Conservation (phyloP, 2,329 filamentous ascomycete species). For the Mycosphaerella sp. region DNA sequence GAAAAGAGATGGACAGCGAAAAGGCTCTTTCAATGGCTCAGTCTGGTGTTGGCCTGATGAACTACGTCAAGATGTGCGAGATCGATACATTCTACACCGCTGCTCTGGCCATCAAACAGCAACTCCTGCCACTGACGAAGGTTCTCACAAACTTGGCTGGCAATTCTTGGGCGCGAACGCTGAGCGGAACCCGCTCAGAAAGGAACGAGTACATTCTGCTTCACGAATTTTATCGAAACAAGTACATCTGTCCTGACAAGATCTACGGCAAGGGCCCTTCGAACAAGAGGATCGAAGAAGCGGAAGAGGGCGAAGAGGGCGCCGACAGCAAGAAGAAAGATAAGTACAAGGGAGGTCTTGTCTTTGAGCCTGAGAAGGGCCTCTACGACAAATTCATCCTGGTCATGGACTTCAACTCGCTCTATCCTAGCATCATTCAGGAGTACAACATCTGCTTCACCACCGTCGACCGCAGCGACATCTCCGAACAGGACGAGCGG, state of each 20-base stretch:
- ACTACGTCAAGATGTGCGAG: conserved; percentile 90
- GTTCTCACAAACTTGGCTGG: conserved; percentile 93
- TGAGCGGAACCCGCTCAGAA: conserved; percentile 92
- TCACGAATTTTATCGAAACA: conserved; percentile 92
- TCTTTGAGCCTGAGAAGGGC: conserved; percentile 96
- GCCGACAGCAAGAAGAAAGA: conserved; percentile 89
- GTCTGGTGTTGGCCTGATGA: conserved; percentile 77
- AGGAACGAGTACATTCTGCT: conserved; percentile 99
- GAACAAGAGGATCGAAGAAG: conserved; percentile 64
- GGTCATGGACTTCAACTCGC: conserved; percentile 99
- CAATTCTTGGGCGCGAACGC: conserved; percentile 94
- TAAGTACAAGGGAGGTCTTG: conserved; percentile 97
- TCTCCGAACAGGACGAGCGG: conserved; percentile 74
- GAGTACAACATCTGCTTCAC: conserved; percentile 99
- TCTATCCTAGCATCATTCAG: conserved; percentile 98
- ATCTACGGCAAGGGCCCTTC: conserved; percentile 61
- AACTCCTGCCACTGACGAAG: conserved; percentile 90
- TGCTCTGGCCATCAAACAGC: conserved; percentile 77
- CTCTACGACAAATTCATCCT: conserved; percentile 97
- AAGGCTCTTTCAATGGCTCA: conserved; percentile 72
- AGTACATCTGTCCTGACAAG: conserved; percentile 98
- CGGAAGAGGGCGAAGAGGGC: conserved; percentile 59
- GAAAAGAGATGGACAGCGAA: conserved; percentile 84
- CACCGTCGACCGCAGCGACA: conserved; percentile 72
- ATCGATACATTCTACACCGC: conserved; percentile 95